Evolutionary conservation across 345 rosid genomes (phyloP), one percentile per base, ranked within the genome.

Genomic region (Gossypium rotundifolium): DNA sequence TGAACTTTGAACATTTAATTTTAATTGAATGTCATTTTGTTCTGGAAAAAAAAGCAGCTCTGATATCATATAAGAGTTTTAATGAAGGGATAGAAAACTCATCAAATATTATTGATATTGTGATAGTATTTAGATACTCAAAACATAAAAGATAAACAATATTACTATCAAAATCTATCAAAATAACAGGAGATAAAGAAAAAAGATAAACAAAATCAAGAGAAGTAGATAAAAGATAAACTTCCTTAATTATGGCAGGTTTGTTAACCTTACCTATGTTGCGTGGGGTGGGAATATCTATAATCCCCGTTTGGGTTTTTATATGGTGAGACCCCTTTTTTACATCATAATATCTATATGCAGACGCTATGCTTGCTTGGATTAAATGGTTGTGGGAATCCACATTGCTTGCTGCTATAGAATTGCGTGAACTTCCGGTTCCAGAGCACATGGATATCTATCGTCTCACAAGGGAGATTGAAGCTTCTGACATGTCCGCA

Each of bases 341-440:
- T 40, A 18, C 14, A 53, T 52, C 18, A 3, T 74, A 29, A 23
- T 72, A 4, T 74, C 27, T 25, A 18, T 78, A 18, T 78, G 22
- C 77, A 87, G 99, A 69, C 98, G 99, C 40, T 93, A 96, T 78
- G 99, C 18, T 87, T 96, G 54, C 97, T 96, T 76, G 99, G 99
- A 71, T 79, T 96, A 65, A 96, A 93, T 81, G 99, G 99, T 25
- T 93, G 99, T 83, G 99, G 99, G 93, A 96, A 82, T 93, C 97
- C 20, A 96, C 99, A 1, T 90, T 96, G 40, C 85, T 93, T 59
- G 84, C 97, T 51, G 90, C 98, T 8, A 88, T 96, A 61, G 99
- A 98, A 16, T 83, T 79, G 61, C 85, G 93, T 55, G 99, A 93
- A 82, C 84, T 93, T 7, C 99, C 99, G 1, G 93, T 96, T 80